A percentile compares a stretch with the other conserved stretches of the same genome.
Conservation (phyloP, 257 asterid species). For the Solanum ahanhuiri region DNA sequence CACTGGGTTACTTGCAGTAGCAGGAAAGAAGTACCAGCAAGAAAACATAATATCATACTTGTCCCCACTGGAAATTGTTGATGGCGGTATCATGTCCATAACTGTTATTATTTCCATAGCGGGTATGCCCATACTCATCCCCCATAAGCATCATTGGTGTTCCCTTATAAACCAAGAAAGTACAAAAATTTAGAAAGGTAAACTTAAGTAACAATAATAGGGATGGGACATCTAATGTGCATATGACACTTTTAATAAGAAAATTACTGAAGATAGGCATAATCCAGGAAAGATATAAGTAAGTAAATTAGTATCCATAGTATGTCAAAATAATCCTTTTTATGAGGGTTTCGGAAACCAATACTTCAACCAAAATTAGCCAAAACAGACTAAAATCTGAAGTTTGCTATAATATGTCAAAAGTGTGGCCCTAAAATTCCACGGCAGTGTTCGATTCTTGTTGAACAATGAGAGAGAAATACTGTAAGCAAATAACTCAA, state of each 20-base stretch:
- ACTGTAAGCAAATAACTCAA: background rate
- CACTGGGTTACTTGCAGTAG: background rate
- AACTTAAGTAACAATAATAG: background rate
- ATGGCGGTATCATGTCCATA: conserved; percentile 89
- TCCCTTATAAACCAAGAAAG: conserved; percentile 43
- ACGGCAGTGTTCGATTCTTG: background rate
- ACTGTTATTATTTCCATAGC: conserved; percentile 90
- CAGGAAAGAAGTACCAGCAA: background rate
- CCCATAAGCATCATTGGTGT: conserved; percentile 99
- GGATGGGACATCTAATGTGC: background rate
- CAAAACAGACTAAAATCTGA: background rate
- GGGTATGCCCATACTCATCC: conserved; percentile 96
- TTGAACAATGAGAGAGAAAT: background rate
- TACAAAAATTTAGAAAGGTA: background rate
- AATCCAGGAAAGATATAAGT: background rate
- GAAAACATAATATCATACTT: conserved; percentile 31
- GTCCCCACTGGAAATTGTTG: conserved; percentile 89
- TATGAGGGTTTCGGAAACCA: background rate
- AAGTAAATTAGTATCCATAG: background rate
- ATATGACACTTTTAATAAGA: background rate
- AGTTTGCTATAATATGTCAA: background rate
- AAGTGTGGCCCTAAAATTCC: background rate
- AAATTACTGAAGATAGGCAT: background rate
- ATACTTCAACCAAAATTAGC: background rate
- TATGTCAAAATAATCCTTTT: background rate